Conservation (phyloP, 805 yeast genomes). For the Kuraishia cidri region DNA sequence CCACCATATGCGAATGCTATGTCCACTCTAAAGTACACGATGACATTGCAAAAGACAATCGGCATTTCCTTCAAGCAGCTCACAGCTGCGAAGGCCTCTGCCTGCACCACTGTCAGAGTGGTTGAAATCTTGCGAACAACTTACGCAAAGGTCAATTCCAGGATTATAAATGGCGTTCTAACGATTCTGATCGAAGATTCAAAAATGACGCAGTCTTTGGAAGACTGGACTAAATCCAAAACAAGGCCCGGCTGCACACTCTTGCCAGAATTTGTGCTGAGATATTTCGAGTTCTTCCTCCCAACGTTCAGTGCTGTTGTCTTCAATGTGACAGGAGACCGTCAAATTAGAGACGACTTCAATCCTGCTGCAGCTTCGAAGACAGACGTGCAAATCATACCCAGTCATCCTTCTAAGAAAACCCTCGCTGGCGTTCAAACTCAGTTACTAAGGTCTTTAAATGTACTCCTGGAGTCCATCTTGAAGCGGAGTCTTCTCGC, state of each 20-base stretch:
- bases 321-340: no score
- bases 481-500: constrained; percentile 30
- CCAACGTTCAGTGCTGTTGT: constrained; percentile 17
- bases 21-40: constrained; percentile 43
- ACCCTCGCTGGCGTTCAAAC: constrained; percentile 18
- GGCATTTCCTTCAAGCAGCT: constrained; percentile 30
- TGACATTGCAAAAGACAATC: constrained; percentile 34
- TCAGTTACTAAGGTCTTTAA: constrained; percentile 24
- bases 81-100: background rate
- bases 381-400: constrained; percentile 5
- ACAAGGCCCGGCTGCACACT: constrained; percentile 22
- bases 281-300: constrained; percentile 27
- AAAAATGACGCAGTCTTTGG: constrained; percentile 15
- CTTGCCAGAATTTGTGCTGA: constrained; percentile 24
- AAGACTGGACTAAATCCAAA: constrained; percentile 26
- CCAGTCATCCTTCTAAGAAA: constrained; percentile 21
- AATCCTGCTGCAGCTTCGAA: constrained; percentile 4
- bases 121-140: constrained; percentile 6
- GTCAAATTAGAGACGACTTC: no score
- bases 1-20: constrained; percentile 62
- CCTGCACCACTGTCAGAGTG: background rate
- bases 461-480: constrained; percentile 29
- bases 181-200: constrained; percentile 15
- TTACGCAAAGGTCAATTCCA: constrained; percentile 11
- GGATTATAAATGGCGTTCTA: constrained; percentile 15